Conservation (phyloP, 2,329 filamentous ascomycete genomes). For the Botryotinia globosa region DNA sequence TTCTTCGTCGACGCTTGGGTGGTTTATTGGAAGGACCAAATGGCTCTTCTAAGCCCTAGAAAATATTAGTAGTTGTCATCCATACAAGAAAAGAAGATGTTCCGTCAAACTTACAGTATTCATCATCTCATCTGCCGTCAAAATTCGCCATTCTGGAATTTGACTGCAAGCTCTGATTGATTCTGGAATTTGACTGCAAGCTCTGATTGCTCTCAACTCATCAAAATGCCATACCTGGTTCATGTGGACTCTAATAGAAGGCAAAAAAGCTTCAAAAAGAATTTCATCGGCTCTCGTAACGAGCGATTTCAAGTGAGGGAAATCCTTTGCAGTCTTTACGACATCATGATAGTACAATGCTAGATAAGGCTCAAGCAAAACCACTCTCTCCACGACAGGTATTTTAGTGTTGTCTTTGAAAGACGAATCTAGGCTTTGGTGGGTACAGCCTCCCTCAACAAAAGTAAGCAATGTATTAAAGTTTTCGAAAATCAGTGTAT, state of each 20-base stretch:
- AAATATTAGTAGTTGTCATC: not conserved
- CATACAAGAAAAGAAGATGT: too few species aligned
- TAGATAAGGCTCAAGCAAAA: fast-evolving
- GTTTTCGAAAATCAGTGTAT: not conserved
- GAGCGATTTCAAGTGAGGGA: not conserved
- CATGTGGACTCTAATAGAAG: not conserved
- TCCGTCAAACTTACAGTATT: not conserved
- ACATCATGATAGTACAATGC: fast-evolving
- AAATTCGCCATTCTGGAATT: not conserved
- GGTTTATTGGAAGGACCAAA: not conserved
- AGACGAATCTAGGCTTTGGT: fast-evolving
- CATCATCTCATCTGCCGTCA: not conserved
- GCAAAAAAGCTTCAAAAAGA: not conserved
- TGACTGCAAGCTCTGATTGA: not conserved
- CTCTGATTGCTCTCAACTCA: not conserved
- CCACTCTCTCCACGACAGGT: not conserved
- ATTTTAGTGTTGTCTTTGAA: not conserved
- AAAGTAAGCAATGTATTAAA: fast-evolving
- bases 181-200: not conserved
- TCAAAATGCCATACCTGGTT: not conserved
- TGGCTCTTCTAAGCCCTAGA: not conserved
- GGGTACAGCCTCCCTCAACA: not conserved
- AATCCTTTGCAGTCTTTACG: too few species aligned
- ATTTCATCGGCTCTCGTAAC: not conserved
- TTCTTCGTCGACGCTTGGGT: not conserved